Conservation (phyloP, 73 alveolate species). For the Paraurostyla sp. region DNA sequence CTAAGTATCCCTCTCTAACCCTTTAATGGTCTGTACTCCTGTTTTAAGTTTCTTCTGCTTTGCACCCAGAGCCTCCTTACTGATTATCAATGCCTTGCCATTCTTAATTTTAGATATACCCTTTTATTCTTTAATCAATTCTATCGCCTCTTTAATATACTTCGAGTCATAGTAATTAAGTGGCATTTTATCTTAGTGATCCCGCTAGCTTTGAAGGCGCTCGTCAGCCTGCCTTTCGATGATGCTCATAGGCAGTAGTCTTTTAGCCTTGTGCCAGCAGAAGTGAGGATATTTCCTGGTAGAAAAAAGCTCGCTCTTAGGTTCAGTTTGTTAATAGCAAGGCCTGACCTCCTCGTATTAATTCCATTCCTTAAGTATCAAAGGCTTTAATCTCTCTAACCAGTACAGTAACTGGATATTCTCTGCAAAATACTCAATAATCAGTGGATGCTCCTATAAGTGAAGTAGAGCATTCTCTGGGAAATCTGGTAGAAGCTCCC, state of each 20-base stretch:
- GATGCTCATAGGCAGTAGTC: background rate
- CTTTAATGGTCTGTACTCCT: too few species aligned
- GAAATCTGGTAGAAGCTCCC: background rate
- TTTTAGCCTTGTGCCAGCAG: slow-evolving; percentile 37
- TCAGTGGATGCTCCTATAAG: background rate
- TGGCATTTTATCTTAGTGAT: background rate
- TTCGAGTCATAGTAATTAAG: background rate
- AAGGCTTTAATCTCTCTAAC: slow-evolving; percentile 23
- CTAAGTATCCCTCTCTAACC: too few species aligned
- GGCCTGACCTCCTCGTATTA: slow-evolving; percentile 15
- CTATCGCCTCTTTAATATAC: slow-evolving; percentile 11
- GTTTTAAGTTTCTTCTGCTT: background rate
- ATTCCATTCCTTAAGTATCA: slow-evolving; percentile 19
- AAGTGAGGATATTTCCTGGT: slow-evolving; percentile 22
- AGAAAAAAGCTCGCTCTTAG: background rate
- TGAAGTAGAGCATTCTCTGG: background rate
- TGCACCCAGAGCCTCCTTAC: background rate
- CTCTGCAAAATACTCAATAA: slow-evolving; percentile 11
- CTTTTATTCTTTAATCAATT: background rate
- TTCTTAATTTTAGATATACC: slow-evolving; percentile 32
- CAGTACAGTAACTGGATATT: slow-evolving; percentile 20
- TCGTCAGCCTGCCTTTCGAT: slow-evolving; percentile 4
- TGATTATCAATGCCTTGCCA: background rate
- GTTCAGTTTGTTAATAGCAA: background rate
- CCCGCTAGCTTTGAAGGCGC: too few species aligned